These are phyloP conservation scores for Cymodocea nodosa DNA, from an alignment of 116 monocot species.

Conservation along the genomic window DNA sequence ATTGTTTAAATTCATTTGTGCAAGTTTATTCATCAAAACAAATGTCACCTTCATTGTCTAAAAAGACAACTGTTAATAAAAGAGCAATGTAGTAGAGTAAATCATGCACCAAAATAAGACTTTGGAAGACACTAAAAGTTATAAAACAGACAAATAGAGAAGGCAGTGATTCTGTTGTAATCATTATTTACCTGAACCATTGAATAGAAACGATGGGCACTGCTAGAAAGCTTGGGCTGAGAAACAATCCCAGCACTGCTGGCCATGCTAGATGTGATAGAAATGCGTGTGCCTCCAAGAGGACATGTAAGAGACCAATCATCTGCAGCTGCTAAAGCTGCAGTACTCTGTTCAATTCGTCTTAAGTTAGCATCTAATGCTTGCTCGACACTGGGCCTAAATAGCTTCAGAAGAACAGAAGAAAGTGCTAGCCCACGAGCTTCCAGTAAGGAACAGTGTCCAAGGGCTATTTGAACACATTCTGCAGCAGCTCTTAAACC, in stretches of 20 bases:
- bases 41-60: too few relatives aligned
- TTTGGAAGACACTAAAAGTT: neutral
- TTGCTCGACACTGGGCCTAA: constrained; percentile 94
- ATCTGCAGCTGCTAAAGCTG: constrained; percentile 94
- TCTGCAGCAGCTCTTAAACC: constrained; percentile 92
- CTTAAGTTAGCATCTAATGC: constrained; percentile 87
- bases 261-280: constrained; percentile 31
- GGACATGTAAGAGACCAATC: constrained; percentile 75
- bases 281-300: constrained; percentile 27
- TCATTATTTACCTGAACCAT: constrained; percentile 82
- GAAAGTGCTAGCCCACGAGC: constrained; percentile 73
- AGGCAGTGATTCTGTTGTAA: too few relatives aligned
- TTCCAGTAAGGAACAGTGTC: constrained; percentile 91
- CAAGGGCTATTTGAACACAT: constrained; percentile 96
- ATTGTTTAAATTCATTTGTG: too few relatives aligned
- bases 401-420: constrained; percentile 75
- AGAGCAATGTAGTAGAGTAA: too few relatives aligned
- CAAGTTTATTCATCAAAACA: too few relatives aligned
- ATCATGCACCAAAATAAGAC: neutral
- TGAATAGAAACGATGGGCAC: constrained; percentile 84
- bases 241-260: constrained; percentile 4
- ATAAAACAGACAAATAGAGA: too few relatives aligned
- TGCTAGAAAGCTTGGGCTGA: constrained; percentile 88
- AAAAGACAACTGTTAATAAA: too few relatives aligned
- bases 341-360: constrained; percentile 86